These are phyloP conservation scores for Chenopodium quinoa DNA, from an alignment of 148 eudicot genomes.

Conservation along the genomic window DNA sequence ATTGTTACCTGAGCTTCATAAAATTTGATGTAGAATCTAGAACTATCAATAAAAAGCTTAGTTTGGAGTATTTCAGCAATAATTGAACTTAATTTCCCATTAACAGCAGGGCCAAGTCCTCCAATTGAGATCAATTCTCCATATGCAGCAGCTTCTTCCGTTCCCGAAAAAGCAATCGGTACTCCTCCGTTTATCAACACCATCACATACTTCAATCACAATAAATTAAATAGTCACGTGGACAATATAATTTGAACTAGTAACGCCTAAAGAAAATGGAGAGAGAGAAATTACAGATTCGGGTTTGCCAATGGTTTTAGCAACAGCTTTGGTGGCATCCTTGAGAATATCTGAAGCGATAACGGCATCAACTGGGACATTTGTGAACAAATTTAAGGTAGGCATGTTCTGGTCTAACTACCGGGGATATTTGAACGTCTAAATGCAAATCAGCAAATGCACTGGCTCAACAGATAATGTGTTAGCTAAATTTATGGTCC, in stretches of 20 bases:
- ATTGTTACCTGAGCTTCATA: constrained; percentile 62
- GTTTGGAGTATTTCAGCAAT: constrained; percentile 85
- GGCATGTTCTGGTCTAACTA: constrained; percentile 48
- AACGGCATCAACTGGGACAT: constrained; percentile 80
- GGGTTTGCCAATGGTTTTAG: constrained; percentile 88
- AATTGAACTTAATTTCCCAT: constrained; percentile 73
- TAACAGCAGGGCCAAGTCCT: constrained; percentile 74
- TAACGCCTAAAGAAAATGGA: neutral
- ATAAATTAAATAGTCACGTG: neutral
- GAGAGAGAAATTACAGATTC: constrained; percentile 50
- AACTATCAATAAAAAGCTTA: constrained; percentile 66
- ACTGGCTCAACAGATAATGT: neutral
- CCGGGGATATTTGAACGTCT: neutral
- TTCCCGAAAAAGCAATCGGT: constrained; percentile 88
- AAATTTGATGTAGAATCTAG: constrained; percentile 90
- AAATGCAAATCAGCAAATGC: neutral
- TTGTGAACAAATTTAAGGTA: constrained; percentile 79
- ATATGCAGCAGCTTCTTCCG: constrained; percentile 94
- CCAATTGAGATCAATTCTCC: constrained; percentile 89
- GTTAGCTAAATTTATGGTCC: neutral
- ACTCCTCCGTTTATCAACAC: constrained; percentile 76
- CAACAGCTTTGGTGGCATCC: constrained; percentile 92
- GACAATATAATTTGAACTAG: too few species aligned
- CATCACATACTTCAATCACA: constrained; percentile 78
- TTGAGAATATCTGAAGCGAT: constrained; percentile 83